A percentile compares a stretch with the other conserved stretches of the same genome.
phyloP scores from a whole-genome alignment of 2,329 filamentous ascomycete species.

The Triangularia verruculosa region DNA sequence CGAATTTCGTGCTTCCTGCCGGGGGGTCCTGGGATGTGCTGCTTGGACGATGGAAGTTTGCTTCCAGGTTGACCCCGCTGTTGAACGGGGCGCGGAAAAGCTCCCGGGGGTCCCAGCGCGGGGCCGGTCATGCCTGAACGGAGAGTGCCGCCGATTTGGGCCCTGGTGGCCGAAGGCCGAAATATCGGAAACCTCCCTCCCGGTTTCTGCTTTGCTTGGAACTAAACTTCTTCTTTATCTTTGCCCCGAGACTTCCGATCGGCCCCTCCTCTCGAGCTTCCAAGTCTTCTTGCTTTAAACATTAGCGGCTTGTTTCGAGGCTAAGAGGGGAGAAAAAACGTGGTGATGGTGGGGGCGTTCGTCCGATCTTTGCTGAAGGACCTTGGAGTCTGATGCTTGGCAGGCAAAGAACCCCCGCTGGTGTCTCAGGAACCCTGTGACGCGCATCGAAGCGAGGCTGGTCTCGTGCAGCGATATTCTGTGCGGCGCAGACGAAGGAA shows the following conservation, averaged over 20 bases:
- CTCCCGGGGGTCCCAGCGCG: neutral
- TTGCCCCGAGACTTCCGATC: neutral
- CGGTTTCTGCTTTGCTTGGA: neutral
- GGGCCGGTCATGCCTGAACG: neutral
- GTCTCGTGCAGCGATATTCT: constrained; percentile 13
- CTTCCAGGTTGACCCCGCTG: neutral
- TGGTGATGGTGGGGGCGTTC: neutral
- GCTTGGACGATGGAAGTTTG: neutral
- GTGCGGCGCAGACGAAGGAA: constrained; percentile 14
- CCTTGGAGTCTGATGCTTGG: neutral
- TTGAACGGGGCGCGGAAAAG: neutral
- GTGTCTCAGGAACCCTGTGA: constrained; percentile 24
- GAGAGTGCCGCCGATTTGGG: neutral
- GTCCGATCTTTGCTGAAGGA: neutral
- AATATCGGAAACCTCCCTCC: neutral
- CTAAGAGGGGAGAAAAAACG: neutral
- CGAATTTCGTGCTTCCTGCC: neutral
- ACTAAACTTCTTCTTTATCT: neutral
- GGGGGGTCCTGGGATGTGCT: neutral
- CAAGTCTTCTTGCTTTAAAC: neutral
- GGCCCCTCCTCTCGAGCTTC: neutral
- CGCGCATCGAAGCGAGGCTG: constrained; percentile 23
- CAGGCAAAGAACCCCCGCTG: neutral
- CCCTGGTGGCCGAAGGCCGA: neutral
- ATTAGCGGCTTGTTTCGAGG: neutral